Percentiles rank a stretch among this genome's conserved stretches.
These are phyloP conservation scores for Pestalotiopsis sp. DNA, from an alignment of 2,329 filamentous ascomycete species.

Conservation along the genomic window DNA sequence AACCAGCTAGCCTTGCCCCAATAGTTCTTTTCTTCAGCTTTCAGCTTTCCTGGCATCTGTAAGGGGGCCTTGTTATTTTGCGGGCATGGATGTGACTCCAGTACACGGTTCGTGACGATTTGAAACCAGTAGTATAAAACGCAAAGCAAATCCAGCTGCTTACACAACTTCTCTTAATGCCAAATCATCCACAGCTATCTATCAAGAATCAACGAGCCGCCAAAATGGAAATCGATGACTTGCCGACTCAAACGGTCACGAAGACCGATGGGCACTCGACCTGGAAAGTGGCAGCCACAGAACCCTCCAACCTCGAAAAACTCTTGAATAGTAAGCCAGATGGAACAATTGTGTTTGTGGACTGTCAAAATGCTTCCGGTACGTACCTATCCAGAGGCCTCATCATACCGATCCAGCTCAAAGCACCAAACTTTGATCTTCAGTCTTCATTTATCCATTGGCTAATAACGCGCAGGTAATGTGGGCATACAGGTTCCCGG, in stretches of 20 bases:
- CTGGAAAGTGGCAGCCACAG: not conserved
- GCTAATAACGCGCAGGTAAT: not conserved
- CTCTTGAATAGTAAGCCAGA: not conserved
- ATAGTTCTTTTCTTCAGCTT: not conserved
- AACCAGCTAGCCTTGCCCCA: not conserved
- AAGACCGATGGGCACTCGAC: not conserved
- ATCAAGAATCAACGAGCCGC: not conserved
- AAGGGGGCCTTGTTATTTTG: not conserved
- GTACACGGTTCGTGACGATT: not conserved
- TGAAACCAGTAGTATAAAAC: not conserved
- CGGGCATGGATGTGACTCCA: not conserved
- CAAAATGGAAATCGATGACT: not conserved
- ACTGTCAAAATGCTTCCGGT: not conserved
- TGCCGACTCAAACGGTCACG: not conserved
- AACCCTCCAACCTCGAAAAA: not conserved
- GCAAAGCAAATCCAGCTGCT: not conserved
- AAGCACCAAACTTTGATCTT: not conserved
- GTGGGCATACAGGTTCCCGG: not conserved
- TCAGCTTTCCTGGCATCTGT: not conserved
- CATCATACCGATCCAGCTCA: not conserved
- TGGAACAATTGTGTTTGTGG: not conserved
- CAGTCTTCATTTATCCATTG: not conserved
- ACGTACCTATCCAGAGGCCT: not conserved
- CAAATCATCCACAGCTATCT: not conserved
- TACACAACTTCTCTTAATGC: not conserved